Percentiles rank a stretch among this genome's conserved stretches.
Evolutionary conservation across 2,329 filamentous ascomycete species (phyloP).

Genomic region (Fusarium torreyae): DNA sequence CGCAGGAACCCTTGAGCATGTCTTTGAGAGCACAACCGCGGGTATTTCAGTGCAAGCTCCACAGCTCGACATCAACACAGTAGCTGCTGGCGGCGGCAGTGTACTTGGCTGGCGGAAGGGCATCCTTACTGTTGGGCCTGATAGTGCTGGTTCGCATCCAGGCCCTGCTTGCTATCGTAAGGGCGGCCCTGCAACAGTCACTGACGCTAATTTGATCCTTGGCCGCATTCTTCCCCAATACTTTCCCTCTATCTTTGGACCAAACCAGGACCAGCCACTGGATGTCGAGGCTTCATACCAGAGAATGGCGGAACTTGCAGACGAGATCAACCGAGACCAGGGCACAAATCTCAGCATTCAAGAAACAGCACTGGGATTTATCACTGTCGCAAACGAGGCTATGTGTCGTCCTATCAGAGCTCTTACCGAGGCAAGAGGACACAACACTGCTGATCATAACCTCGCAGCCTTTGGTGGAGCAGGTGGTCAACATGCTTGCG

Average conservation of each 20-base stretch:
- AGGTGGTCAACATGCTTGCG: conserved; percentile 90
- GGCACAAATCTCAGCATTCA: conserved; percentile 80
- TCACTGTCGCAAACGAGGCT: conserved; percentile 90
- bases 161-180: conserved; percentile 93
- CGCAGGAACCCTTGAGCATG: conserved; percentile 86
- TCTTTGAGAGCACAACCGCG: conserved; percentile 93
- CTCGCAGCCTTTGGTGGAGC: conserved; percentile 93
- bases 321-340: conserved; percentile 83
- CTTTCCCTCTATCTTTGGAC: conserved; percentile 95
- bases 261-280: conserved; percentile 85
- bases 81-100: conserved; percentile 89
- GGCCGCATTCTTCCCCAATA: conserved; percentile 88
- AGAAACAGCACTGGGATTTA: conserved; percentile 89
- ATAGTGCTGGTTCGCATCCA: conserved; percentile 89
- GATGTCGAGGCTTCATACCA: conserved; percentile 82
- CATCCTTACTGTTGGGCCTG: conserved; percentile 88
- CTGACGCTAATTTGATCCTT: conserved; percentile 89
- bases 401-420: conserved; percentile 93
- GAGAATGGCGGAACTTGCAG: conserved; percentile 81
- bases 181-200: conserved; percentile 88
- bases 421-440: conserved; percentile 90
- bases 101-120: conserved; percentile 90
- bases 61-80: conserved; percentile 93
- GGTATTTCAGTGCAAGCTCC: conserved; percentile 93
- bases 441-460: conserved; percentile 89